phyloP scores from a whole-genome alignment of 768 basidiomycete genomes.

The Amylocystis lapponica region DNA sequence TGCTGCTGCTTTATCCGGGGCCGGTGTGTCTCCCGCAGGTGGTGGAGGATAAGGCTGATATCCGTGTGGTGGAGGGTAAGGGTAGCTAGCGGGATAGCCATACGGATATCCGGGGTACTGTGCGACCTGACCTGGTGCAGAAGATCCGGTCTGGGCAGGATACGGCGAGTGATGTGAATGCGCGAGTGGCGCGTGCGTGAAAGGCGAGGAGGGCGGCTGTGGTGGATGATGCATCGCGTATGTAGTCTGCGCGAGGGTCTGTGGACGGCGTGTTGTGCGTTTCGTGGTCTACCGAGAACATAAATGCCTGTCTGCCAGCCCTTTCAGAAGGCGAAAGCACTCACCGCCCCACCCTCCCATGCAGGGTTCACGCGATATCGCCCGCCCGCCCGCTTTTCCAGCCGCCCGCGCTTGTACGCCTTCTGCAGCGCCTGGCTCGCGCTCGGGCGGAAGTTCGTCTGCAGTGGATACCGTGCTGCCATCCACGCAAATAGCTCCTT shows the following conservation, averaged over 20 bases:
- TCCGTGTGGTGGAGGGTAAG: slow-evolving; percentile 2
- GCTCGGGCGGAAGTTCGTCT: slow-evolving; percentile 85
- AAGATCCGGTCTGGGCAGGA: slow-evolving; percentile 16
- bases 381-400: slow-evolving; percentile 68
- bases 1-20: not conserved
- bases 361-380: slow-evolving; percentile 70
- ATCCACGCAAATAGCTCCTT: slow-evolving; percentile 83
- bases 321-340: slow-evolving; percentile 21
- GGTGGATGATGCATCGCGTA: slow-evolving; percentile 18
- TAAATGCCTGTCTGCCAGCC: not conserved
- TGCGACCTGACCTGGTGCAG: slow-evolving; percentile 28
- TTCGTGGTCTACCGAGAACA: slow-evolving; percentile 53
- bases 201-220: slow-evolving; percentile 40
- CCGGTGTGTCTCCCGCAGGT: slow-evolving; percentile 5
- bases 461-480: slow-evolving; percentile 73
- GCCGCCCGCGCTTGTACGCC: slow-evolving; percentile 73
- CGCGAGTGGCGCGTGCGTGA: slow-evolving; percentile 50
- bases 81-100: slow-evolving; percentile 18
- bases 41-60: slow-evolving; percentile 18
- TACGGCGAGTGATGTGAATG: slow-evolving; percentile 13
- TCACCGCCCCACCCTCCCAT: slow-evolving; percentile 80
- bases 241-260: slow-evolving; percentile 38
- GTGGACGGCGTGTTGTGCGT: slow-evolving; percentile 75
- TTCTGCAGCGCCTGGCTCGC: slow-evolving; percentile 88
- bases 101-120: slow-evolving; percentile 29